Evolutionary conservation across 2,329 filamentous ascomycete species (phyloP).

Genomic region (Keithomyces neogunnii): DNA sequence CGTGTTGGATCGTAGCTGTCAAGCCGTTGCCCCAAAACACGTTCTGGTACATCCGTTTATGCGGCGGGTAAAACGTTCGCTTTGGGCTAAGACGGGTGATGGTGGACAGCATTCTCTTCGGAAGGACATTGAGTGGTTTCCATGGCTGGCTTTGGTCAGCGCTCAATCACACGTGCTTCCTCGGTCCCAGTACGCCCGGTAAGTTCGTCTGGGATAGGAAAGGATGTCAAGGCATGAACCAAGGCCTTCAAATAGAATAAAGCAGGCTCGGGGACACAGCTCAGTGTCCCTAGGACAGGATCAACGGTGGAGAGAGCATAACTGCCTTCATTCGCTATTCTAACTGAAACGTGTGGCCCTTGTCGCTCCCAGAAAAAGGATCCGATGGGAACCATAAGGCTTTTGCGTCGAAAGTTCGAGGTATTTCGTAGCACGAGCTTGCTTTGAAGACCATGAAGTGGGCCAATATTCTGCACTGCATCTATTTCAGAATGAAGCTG

Average conservation of each 20-base stretch:
- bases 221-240: conserved; percentile 54
- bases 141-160: conserved; percentile 45
- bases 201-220: conserved; percentile 45
- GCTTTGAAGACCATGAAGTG: conserved; percentile 49
- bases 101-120: background rate
- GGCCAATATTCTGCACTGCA: conserved; percentile 48
- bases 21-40: conserved; percentile 23
- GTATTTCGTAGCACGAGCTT: conserved; percentile 48
- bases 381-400: conserved; percentile 46
- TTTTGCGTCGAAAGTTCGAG: conserved; percentile 31
- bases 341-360: conserved; percentile 30
- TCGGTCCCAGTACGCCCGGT: conserved; percentile 53
- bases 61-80: conserved; percentile 27
- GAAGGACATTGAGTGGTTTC: conserved; percentile 19
- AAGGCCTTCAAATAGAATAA: conserved; percentile 48
- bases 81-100: background rate
- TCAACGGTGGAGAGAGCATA: conserved; percentile 40
- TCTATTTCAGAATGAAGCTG: conserved; percentile 47
- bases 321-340: background rate
- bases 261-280: conserved; percentile 46
- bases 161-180: conserved; percentile 42
- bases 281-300: conserved; percentile 42
- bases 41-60: conserved; percentile 24
- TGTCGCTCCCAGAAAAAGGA: conserved; percentile 15
- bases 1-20: conserved; percentile 28